Percentiles rank a stretch among this genome's conserved stretches.
These are phyloP conservation scores for Petunia hybrid DNA, from an alignment of 305 asterid genomes.

Conservation along the genomic window DNA sequence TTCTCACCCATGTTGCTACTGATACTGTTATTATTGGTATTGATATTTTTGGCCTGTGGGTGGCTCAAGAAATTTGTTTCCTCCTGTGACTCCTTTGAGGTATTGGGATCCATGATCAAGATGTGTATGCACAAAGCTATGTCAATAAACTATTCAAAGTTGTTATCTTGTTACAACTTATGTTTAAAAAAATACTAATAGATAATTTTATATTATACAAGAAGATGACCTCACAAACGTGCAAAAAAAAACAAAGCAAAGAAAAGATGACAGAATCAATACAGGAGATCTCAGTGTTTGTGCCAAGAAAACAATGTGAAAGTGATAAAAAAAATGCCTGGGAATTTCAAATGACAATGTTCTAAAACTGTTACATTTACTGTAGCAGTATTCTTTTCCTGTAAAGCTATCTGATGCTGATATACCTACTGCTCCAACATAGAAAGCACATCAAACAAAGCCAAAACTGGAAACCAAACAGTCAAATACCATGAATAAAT, in stretches of 20 bases:
- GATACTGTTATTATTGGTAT: slow-evolving; percentile 8
- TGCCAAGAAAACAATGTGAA: too few species aligned
- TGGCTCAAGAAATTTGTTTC: slow-evolving; percentile 42
- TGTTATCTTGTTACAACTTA: background rate
- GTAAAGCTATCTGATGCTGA: background rate
- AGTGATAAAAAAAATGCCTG: too few species aligned
- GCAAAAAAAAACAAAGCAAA: background rate
- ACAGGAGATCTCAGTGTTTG: background rate
- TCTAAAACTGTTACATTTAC: background rate
- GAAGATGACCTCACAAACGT: slow-evolving; percentile 6
- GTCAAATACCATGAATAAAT: background rate
- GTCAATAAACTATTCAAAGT: slow-evolving; percentile 8
- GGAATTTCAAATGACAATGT: too few species aligned
- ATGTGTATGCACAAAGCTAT: background rate
- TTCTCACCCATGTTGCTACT: slow-evolving; percentile 40
- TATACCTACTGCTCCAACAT: too few species aligned
- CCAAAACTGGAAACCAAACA: background rate
- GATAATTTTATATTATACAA: background rate
- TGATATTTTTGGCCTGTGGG: slow-evolving; percentile 28
- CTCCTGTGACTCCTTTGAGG: slow-evolving; percentile 54
- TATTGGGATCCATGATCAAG: slow-evolving; percentile 66
- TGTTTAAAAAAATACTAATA: background rate
- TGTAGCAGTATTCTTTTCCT: background rate
- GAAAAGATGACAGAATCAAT: background rate
- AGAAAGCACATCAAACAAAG: background rate